Evolutionary conservation across 164 flowering plant genomes (phyloP).

Genomic region (Liriodendron chinense): DNA sequence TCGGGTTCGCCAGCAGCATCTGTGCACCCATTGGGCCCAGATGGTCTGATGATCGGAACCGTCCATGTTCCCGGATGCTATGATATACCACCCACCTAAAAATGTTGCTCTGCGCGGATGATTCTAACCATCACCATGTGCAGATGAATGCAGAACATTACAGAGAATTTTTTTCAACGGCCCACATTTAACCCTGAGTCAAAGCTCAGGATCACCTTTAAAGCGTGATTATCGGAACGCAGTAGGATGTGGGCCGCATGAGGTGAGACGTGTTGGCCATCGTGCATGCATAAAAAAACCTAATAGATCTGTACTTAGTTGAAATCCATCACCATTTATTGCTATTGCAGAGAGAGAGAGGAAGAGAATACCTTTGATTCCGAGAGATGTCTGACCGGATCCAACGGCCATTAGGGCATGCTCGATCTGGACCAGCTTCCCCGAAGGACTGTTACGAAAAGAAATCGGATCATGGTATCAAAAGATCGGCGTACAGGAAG

Average conservation of each 20-base stretch:
- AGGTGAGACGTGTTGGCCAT: too few species aligned
- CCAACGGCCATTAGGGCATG: conserved; percentile 97
- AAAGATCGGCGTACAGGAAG: background rate
- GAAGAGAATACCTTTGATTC: conserved; percentile 71
- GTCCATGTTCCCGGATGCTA: too few species aligned
- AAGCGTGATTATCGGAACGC: background rate
- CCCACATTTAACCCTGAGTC: background rate
- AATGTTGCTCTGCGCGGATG: too few species aligned
- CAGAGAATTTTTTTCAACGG: too few species aligned
- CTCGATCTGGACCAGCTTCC: conserved; percentile 98
- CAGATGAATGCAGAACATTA: too few species aligned
- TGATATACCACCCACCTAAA: too few species aligned
- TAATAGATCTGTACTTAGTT: background rate
- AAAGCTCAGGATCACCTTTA: background rate
- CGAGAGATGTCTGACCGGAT: conserved; percentile 95
- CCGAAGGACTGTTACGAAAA: conserved; percentile 68
- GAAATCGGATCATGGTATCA: too few species aligned
- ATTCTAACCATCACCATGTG: too few species aligned
- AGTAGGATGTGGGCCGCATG: background rate
- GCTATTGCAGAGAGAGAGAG: background rate
- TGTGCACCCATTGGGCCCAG: too few species aligned
- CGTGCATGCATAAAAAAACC: background rate
- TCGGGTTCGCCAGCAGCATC: too few species aligned
- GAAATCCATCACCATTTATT: background rate
- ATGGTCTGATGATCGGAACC: too few species aligned